A percentile compares a stretch with the other conserved stretches of the same genome.
These are phyloP conservation scores for Phlegmacium glaucopus DNA, from an alignment of 768 basidiomycete species.

Conservation along the genomic window DNA sequence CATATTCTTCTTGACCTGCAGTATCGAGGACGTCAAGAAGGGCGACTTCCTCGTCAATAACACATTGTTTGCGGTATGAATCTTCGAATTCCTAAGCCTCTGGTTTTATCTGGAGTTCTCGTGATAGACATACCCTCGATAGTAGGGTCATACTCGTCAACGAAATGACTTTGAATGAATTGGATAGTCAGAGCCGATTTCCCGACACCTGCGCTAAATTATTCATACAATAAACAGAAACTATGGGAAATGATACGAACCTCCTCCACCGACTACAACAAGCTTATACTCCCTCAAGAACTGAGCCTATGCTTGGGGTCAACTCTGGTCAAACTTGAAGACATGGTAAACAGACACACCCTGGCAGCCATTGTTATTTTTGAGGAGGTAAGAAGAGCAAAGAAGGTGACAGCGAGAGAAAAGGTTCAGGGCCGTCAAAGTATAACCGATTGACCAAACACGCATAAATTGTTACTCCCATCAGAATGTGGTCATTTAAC, in stretches of 20 bases:
- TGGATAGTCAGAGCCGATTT: conserved; percentile 96
- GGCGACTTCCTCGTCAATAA: conserved; percentile 98
- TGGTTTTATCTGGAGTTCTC: not conserved
- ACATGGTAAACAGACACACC: conserved; percentile 21
- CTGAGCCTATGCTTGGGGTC: conserved; percentile 53
- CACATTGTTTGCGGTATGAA: conserved; percentile 95
- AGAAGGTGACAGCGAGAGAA: conserved; percentile 15
- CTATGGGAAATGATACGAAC: conserved; percentile 31
- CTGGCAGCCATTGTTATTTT: conserved; percentile 33
- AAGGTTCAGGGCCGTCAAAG: conserved; percentile 11
- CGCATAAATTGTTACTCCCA: conserved; percentile 11
- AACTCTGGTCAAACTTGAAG: conserved; percentile 5
- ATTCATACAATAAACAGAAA: not conserved
- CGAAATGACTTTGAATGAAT: conserved; percentile 95
- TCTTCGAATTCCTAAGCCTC: conserved; percentile 43
- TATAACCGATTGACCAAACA: conserved; percentile 10
- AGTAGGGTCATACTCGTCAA: conserved; percentile 92
- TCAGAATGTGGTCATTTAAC: no score
- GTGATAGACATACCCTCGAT: conserved; percentile 67
- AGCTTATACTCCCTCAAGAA: conserved; percentile 98
- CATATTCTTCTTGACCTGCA: conserved; percentile 97
- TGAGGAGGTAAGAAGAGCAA: conserved; percentile 8
- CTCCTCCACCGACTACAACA: conserved; percentile 98
- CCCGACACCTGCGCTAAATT: conserved; percentile 35
- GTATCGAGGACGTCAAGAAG: conserved; percentile 96